Evolutionary conservation across 805 yeast genomes (phyloP).

Genomic region (Candida ipomoeae): DNA sequence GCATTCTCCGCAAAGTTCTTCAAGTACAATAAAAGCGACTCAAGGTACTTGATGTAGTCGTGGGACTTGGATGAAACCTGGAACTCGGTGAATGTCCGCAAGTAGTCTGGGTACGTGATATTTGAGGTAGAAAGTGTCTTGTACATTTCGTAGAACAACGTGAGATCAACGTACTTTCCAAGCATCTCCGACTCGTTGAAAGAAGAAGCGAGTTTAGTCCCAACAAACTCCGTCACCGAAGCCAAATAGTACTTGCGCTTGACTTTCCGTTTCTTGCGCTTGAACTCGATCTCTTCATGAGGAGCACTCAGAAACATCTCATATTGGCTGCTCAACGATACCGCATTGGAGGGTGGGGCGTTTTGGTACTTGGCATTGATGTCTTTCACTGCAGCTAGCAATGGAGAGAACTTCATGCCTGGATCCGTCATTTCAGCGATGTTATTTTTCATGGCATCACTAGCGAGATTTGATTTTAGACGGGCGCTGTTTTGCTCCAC

Average conservation of each 20-base stretch:
- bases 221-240: slow-evolving; percentile 45
- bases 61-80: slow-evolving; percentile 13
- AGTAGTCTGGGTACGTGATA: slow-evolving; percentile 47
- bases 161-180: slow-evolving; percentile 63
- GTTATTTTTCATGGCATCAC: slow-evolving; percentile 10
- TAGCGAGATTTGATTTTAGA: slow-evolving; percentile 2
- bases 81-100: slow-evolving; percentile 43
- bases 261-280: slow-evolving; percentile 16
- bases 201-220: slow-evolving; percentile 34
- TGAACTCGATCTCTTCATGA: slow-evolving; percentile 19
- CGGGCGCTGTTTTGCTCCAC: slow-evolving; percentile 27
- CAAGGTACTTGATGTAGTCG: slow-evolving; percentile 44
- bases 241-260: slow-evolving; percentile 44
- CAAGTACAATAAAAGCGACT: slow-evolving; percentile 47
- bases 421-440: slow-evolving; percentile 16
- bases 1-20: slow-evolving; percentile 42
- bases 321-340: slow-evolving; percentile 11
- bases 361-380: slow-evolving; percentile 21
- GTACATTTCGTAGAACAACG: slow-evolving; percentile 49
- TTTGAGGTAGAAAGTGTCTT: slow-evolving; percentile 30
- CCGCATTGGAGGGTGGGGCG: slow-evolving; percentile 15
- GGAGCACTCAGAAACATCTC: slow-evolving; percentile 29
- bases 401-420: slow-evolving; percentile 30
- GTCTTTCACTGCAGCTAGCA: slow-evolving; percentile 19
- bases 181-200: slow-evolving; percentile 59